Evolutionary conservation across 2,329 filamentous ascomycete genomes (phyloP), one percentile per base, ranked within the genome.

Genomic region (Pseudogymnoascus sp.): DNA sequence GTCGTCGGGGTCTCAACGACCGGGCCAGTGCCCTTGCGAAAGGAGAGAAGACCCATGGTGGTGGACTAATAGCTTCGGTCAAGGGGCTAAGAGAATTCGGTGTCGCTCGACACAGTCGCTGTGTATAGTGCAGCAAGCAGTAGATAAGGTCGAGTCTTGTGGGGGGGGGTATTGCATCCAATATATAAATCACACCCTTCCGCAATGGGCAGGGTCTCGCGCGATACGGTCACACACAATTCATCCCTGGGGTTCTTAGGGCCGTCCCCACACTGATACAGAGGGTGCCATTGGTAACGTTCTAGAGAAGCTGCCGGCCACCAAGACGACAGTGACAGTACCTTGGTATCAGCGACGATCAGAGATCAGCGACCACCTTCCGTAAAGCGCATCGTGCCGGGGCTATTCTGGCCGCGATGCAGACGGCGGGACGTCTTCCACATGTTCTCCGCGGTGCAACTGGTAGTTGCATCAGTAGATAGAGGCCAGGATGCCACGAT

Each of bases 11-110:
- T 31, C n/a, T 54, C 26, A n/a, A 54, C 26, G 44, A 33, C 26
- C 44, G 26, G 26, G 44, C 26, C 44, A 17, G n/a, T 9, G 26
- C 44, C 44, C 44, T 54, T 54, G 9, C 44, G 44, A 17, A 54
- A 54, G 26, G 44, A 54, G 8, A 54, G 44, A 31, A 54, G 44
- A 54, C 44, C 44, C 44, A 54, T 54, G 44, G 44, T 54, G 24
- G 13, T 50, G 4, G 8, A 50, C 44, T 31, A 5, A 17, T 54
- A 54, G 44, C 44, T 54, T 54, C 26, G 17, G 26, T 54, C 9
- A n/a, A 33, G 10, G 10, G 40, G 39, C 10, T 37, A 5, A 17
- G 10, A 17, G 17, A 17, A 17, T 17, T 7, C 10, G 21, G 6
- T 33, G n/a, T 33, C 4, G 26, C 8, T 54, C 44, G 33, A 54